A percentile compares a stretch with the other conserved stretches of the same genome.
phyloP scores from a whole-genome alignment of 75 land plant species.

The Pseudotsuga menziesii region DNA sequence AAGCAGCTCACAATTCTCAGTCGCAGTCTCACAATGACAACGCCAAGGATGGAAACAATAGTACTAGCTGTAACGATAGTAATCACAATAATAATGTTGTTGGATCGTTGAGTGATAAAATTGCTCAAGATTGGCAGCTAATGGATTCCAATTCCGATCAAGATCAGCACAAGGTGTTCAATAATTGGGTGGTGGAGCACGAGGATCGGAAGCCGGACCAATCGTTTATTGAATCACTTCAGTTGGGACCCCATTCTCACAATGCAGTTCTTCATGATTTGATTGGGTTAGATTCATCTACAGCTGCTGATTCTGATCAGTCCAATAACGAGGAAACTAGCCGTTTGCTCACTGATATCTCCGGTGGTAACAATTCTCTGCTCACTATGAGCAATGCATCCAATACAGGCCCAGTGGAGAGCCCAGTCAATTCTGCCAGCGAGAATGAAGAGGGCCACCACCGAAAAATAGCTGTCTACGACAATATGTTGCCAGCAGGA shows the following conservation, averaged over 20 bases:
- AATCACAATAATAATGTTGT: not conserved
- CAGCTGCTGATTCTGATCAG: no score
- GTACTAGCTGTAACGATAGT: not conserved
- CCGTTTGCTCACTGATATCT: not conserved
- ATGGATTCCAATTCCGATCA: not conserved
- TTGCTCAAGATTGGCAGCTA: not conserved
- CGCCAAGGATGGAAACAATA: not conserved
- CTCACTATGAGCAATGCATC: not conserved
- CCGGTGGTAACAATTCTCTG: not conserved
- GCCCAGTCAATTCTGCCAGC: slow-evolving; percentile 1
- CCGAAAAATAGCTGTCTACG: not conserved
- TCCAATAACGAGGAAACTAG: slow-evolving; percentile 8
- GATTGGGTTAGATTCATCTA: slow-evolving; percentile 7
- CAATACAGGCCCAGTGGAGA: not conserved
- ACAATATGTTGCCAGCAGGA: slow-evolving; percentile 1
- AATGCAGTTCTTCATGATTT: slow-evolving; percentile 7
- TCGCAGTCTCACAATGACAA: not conserved
- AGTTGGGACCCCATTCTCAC: not conserved
- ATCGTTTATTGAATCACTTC: slow-evolving; percentile 8
- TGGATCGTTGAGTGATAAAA: not conserved
- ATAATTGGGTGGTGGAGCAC: slow-evolving; percentile 1
- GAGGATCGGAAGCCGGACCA: slow-evolving; percentile 10
- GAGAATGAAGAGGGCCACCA: not conserved
- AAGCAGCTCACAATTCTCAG: not conserved
- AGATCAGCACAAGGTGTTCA: slow-evolving; percentile 7